Base-by-base conservation (phyloP, 2,329 filamentous ascomycete genomes). In the Corinectria fuckeliana region DNA sequence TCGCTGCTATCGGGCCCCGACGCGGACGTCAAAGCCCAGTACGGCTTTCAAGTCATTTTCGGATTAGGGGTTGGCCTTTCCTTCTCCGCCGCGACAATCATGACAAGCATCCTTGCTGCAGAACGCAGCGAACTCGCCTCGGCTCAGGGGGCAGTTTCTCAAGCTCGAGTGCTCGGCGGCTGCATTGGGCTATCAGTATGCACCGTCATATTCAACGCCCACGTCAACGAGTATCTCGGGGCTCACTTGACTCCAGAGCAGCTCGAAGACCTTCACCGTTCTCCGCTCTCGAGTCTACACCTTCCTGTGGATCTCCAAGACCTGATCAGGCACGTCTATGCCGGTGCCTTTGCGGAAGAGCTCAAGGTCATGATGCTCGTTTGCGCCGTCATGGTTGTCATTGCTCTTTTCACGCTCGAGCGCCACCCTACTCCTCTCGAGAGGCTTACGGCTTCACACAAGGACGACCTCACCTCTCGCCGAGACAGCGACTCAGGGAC, bases 31-130 rank as follows among this genome's bases (percentile, higher is more conserved):
- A 76, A 73, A 6, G 74, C 77, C 0, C 78, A 84, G 52, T 87
- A 86, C 59, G 83, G 78, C 2, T 87, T 81, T 63, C 81, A 87
- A 56, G 77, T 81, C 20, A 76, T 88, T 7, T 82, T 87, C 26
- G 86, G 86, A 1, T 72, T 88, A 1, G 86, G 86, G 0, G 83
- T 87, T 14, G 86, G 86, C 0, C 77, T 88, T 14, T 83, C 81
- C 9, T 83, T 87, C 61, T 83, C 82, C 0, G 80, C 82, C 2
- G 81, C 81, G 7, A 86, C 85, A 0, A 85, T 88, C 57, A 81
- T 87, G 66, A 84, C 83, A 2, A 82, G 82, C 44, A 77, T 86
- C 13, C 79, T 86, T 45, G 74, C 77, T 3, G 79, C 82, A 0
- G 74, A 78, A 16, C 72, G 75, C 7, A 76, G 76, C 56, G 81